Evolutionary conservation across 495 filamentous ascomycete species (phyloP).

Genomic region (Corynascus novoguineensis): DNA sequence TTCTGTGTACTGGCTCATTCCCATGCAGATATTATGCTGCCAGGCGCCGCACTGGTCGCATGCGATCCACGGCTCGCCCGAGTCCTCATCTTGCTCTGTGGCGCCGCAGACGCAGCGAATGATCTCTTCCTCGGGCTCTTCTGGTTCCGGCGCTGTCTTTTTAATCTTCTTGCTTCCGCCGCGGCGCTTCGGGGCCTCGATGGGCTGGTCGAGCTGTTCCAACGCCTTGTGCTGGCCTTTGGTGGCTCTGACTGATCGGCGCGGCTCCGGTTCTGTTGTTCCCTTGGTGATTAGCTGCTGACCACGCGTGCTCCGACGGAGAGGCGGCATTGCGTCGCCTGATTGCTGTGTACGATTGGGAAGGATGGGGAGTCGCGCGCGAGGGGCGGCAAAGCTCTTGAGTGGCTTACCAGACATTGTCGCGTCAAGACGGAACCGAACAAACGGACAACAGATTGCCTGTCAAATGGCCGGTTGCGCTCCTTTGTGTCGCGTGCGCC

Average conservation of each 20-base stretch:
- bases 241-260: slow-evolving; percentile 89
- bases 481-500: slow-evolving; percentile 17
- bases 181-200: slow-evolving; percentile 59
- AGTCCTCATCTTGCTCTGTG: slow-evolving; percentile 74
- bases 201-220: slow-evolving; percentile 59
- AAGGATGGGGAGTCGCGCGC: slow-evolving; percentile 5
- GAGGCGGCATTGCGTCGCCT: slow-evolving; percentile 3
- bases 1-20: slow-evolving; percentile 67
- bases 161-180: slow-evolving; percentile 48
- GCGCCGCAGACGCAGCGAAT: slow-evolving; percentile 93
- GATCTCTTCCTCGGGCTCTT: slow-evolving; percentile 59
- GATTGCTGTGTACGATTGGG: not conserved
- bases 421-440: slow-evolving; percentile 15
- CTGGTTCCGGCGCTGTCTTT: slow-evolving; percentile 49
- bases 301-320: slow-evolving; percentile 7
- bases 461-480: slow-evolving; percentile 1
- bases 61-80: slow-evolving; percentile 78
- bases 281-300: slow-evolving; percentile 21
- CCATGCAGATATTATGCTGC: slow-evolving; percentile 97
- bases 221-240: slow-evolving; percentile 92
- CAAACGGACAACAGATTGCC: slow-evolving; percentile 11
- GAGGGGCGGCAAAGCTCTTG: slow-evolving; percentile 7
- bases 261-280: slow-evolving; percentile 62
- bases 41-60: slow-evolving; percentile 88
- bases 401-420: slow-evolving; percentile 36